Conservation (phyloP, 2,329 filamentous ascomycete genomes). For the Fusarium continuum region DNA sequence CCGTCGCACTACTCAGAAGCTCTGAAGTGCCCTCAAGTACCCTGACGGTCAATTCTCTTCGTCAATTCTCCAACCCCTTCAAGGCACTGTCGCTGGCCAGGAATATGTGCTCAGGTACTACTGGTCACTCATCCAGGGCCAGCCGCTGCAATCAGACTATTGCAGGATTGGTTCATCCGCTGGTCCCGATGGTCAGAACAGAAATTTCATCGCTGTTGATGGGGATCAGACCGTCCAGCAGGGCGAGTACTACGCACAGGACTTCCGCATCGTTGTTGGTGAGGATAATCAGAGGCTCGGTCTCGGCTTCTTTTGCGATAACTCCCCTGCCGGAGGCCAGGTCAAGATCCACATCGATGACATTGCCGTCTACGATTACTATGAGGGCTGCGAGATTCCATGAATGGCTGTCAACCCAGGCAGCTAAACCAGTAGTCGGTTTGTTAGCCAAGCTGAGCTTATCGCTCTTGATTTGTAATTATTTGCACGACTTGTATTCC, state of each 20-base stretch:
- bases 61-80: background rate
- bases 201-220: background rate
- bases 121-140: background rate
- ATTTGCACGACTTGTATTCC: too few relatives aligned
- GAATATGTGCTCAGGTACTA: background rate
- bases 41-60: background rate
- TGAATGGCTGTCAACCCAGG: too few relatives aligned
- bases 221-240: accelerated
- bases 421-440: too few relatives aligned
- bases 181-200: background rate
- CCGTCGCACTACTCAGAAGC: accelerated
- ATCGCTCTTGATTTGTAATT: too few relatives aligned
- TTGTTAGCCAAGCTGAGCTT: too few relatives aligned
- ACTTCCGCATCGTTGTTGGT: background rate
- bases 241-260: background rate
- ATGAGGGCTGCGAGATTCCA: conserved; percentile 9
- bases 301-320: background rate
- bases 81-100: background rate
- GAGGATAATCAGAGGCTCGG: background rate
- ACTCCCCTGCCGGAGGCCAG: accelerated
- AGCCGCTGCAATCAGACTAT: background rate
- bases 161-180: conserved; percentile 35
- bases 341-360: background rate
- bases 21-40: background rate
- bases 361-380: background rate